Conservation (phyloP, 495 filamentous ascomycete species). For the Penicillium pancosmium region DNA sequence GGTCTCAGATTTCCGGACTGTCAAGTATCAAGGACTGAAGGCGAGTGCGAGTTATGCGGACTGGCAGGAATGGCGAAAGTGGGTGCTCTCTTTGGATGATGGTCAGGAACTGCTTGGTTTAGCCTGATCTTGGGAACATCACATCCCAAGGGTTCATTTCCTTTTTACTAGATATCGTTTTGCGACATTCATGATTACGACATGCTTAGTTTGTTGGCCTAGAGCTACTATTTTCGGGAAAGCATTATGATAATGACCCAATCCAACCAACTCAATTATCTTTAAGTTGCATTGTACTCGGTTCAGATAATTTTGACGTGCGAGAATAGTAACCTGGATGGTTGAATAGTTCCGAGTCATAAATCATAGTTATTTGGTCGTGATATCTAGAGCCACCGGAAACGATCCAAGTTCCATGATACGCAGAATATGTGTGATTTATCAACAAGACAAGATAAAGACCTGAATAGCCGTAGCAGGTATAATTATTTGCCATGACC, state of each 20-base stretch:
- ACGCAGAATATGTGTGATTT: not conserved
- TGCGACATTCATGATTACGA: not conserved
- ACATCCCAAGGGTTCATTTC: too few relatives aligned
- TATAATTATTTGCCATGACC: conserved; percentile 29
- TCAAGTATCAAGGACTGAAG: conserved; percentile 80
- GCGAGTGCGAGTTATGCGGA: conserved; percentile 68
- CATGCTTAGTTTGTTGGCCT: not conserved
- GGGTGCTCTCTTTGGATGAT: conserved; percentile 57
- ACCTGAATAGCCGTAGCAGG: not conserved
- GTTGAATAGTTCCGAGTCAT: not conserved
- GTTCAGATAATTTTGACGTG: too few relatives aligned
- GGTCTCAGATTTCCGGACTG: conserved; percentile 68
- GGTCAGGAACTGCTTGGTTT: conserved; percentile 29
- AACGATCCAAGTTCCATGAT: not conserved
- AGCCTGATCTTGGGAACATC: conserved; percentile 11
- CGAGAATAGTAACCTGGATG: too few relatives aligned
- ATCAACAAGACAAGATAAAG: not conserved
- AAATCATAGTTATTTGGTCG: conserved; percentile 4
- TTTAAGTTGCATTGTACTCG: too few relatives aligned
- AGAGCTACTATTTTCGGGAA: not conserved
- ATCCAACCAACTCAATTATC: too few relatives aligned
- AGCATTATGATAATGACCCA: conserved; percentile 9
- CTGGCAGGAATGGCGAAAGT: conserved; percentile 76
- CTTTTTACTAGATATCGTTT: not conserved
- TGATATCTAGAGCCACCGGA: not conserved